Evolutionary conservation across 2,329 filamentous ascomycete species (phyloP), one percentile per base, ranked within the genome.

Genomic region (Davidsoniella australis): DNA sequence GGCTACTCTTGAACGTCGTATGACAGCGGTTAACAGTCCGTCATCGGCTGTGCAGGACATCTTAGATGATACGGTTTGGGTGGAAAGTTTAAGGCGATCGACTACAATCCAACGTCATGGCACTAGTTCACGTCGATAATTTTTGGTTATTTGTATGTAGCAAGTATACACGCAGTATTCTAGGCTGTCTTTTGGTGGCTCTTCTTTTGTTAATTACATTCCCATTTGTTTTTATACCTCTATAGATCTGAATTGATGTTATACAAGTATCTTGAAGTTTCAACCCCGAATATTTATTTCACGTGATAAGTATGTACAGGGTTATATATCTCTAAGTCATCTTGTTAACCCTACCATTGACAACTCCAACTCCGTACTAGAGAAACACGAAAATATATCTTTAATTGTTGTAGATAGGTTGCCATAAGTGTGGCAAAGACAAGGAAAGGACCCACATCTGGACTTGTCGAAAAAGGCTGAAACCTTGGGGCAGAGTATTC

Each of bases 11-110:
- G 51, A 50, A 5, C 39, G 45, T n/a, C 51, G 52, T 5, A 41
- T 49, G 54, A 49, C 50, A 33, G 40, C 51, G 2, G 45, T 52
- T 33, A 53, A 49, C 26, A 51, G 47, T 23, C 49, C 40, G 33
- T 51, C 53, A 1, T 49, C 51, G 5, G 47, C 47, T 8, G 83
- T 93, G 56, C 76, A 88, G 62, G 79, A 87, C 56, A 83, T 91
- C 60, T 72, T 96, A 49, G 85, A 91, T 58, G 84, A 89, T 59
- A 91, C 85, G 16, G 81, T 84, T 14, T 96, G 89, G 89, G 85
- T 89, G 47, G 85, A 94, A 65, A 94, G 85, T 68, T 87, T 95
- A 55, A 73, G 87, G 55, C 75, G 86, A 54, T 94, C 86, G 66
- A 86, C 91, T 57, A 94, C 87, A 48, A 73, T 73, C 48, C 66